Evolutionary conservation across 2,329 filamentous ascomycete species (phyloP).

Genomic region (Aspergillus novoparasiticus): DNA sequence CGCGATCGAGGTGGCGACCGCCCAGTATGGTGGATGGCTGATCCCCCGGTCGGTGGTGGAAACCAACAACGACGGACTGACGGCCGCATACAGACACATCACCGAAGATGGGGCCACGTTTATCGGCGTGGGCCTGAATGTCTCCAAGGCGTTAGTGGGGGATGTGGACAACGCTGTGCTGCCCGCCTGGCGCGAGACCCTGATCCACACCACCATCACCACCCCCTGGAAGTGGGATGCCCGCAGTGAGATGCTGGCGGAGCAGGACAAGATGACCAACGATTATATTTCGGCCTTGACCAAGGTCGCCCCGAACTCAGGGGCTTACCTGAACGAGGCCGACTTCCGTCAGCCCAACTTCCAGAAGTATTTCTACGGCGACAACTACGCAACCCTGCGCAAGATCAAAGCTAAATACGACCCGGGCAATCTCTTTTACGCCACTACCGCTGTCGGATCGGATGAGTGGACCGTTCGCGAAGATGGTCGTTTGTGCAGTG

Average conservation of each 20-base stretch:
- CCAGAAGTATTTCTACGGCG: slow-evolving; percentile 46
- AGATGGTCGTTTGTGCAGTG: slow-evolving; percentile 45
- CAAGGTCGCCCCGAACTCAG: slow-evolving; percentile 39
- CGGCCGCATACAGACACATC: slow-evolving; percentile 36
- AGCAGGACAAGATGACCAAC: slow-evolving; percentile 43
- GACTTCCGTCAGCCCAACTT: slow-evolving; percentile 46
- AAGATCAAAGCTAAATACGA: slow-evolving; percentile 48
- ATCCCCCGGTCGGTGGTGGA: slow-evolving; percentile 40
- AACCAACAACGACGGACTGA: slow-evolving; percentile 34
- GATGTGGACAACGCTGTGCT: slow-evolving; percentile 49
- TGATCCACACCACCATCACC: slow-evolving; percentile 41
- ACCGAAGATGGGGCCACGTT: slow-evolving; percentile 36
- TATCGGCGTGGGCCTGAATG: slow-evolving; percentile 43
- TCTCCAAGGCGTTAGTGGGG: slow-evolving; percentile 36
- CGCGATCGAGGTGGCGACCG: slow-evolving; percentile 42
- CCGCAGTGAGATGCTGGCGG: slow-evolving; percentile 34
- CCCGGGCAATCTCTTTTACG: slow-evolving; percentile 45
- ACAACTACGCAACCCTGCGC: slow-evolving; percentile 41
- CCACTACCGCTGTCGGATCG: slow-evolving; percentile 52
- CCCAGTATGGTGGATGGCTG: slow-evolving; percentile 36
- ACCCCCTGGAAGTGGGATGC: slow-evolving; percentile 43
- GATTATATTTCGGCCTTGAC: slow-evolving; percentile 40
- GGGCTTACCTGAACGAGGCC: slow-evolving; percentile 48
- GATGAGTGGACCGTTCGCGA: slow-evolving; percentile 48
- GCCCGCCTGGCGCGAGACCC: slow-evolving; percentile 47